Evolutionary conservation across 1,139 yeast genomes (phyloP).

Genomic region (Debaryomycetaceae sp.): DNA sequence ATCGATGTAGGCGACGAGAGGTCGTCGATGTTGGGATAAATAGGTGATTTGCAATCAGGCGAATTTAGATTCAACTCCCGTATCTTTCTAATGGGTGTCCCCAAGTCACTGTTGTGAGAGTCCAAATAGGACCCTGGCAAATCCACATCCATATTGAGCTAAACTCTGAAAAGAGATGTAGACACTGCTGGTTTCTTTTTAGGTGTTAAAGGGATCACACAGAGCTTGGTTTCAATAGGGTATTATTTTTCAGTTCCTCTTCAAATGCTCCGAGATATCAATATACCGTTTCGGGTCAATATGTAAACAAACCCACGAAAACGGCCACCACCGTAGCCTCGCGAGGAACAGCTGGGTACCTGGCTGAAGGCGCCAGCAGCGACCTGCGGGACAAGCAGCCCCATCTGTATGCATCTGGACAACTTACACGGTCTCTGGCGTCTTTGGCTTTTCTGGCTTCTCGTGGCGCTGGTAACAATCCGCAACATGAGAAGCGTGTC

Average conservation of each 20-base stretch:
- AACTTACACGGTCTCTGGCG: too few relatives aligned
- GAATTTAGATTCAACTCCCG: constrained; percentile 31
- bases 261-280: background rate
- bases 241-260: background rate
- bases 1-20: constrained; percentile 5
- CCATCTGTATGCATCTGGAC: too few relatives aligned
- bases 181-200: too few relatives aligned
- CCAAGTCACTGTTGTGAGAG: constrained; percentile 14
- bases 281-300: constrained; percentile 3
- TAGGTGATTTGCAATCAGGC: constrained; percentile 18
- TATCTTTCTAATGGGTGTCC: constrained; percentile 42
- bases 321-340: too few relatives aligned
- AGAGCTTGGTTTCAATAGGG: background rate
- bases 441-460: too few relatives aligned
- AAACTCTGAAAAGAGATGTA: background rate
- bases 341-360: too few relatives aligned
- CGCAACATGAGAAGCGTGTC: too few relatives aligned
- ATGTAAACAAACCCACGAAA: constrained; percentile 2
- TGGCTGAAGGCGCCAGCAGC: too few relatives aligned
- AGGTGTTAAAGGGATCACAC: too few relatives aligned
- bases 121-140: constrained; percentile 8
- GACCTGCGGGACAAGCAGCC: too few relatives aligned
- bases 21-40: constrained; percentile 16
- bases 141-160: constrained; percentile 4
- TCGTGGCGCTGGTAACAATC: too few relatives aligned